Evolutionary conservation across 2,329 filamentous ascomycete genomes (phyloP), one percentile per base, ranked within the genome.

Genomic region (Trichoderma atrobrunneum): DNA sequence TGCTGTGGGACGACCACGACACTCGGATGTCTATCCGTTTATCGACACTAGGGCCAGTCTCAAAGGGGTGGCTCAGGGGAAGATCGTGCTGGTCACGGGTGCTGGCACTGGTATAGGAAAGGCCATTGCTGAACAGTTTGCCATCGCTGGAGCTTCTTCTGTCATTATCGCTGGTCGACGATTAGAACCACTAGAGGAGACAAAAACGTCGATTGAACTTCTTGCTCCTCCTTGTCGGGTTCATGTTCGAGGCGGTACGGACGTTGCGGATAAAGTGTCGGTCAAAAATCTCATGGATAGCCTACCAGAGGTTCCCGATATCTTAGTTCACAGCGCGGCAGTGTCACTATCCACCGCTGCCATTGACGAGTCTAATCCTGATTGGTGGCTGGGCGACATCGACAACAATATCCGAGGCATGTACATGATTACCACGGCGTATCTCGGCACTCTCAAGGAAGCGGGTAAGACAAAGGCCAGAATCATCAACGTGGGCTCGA

Each of bases 351-450:
- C 63, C n/a, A 66, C 63, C 12, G 63, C 39, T 18, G 26, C 63
- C 26, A 39, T 66, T 26, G 43, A 66, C 26, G 48, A 66, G 14
- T 32, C 63, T 10, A 56, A 66, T 39, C 39, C 30, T 32, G 63
- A 51, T 56, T 51, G 48, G 63, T 66, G 63, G 63, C 18, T 66
- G 39, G 63, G 63, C 5, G 63, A 66, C 30, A 66, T 66, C 2
- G 63, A 66, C n/a, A 54, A 66, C 26, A 54, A 66, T 39, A 36
- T 66, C 26, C 63, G 63, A 56, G 63, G 63, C 63, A 66, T 66
- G 63, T 66, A 66, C 63, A n/a, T 66, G 7, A 39, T 54, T 7
- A 32, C 63, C 1, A 54, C 26, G 8, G 43, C 43, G 7, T 54
- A 66, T 28, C 63, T 66, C 26, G 32, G 51, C 21, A 43, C 63